Percentiles rank a stretch among this genome's conserved stretches.
Evolutionary conservation across 2,329 filamentous ascomycete genomes (phyloP).

Genomic region (Lomentospora prolificans): DNA sequence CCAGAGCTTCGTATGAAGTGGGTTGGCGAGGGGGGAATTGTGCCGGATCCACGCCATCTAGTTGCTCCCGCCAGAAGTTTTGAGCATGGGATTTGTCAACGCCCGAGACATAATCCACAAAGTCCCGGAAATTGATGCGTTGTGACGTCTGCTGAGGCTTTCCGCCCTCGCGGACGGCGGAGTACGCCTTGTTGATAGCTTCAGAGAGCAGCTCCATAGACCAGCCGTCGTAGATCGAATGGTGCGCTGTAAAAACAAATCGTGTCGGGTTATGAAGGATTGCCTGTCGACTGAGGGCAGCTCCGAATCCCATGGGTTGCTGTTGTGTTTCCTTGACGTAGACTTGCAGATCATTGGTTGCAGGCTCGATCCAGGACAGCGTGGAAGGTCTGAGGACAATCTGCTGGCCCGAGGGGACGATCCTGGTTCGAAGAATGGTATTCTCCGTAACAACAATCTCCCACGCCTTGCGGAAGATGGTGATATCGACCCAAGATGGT

Average conservation of each 20-base stretch:
- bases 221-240: conserved; percentile 45
- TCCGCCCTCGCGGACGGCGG: background rate
- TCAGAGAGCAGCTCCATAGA: conserved; percentile 33
- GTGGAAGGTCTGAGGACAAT: conserved; percentile 31
- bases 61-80: conserved; percentile 34
- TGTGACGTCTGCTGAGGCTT: conserved; percentile 27
- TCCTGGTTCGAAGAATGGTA: conserved; percentile 16
- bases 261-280: conserved; percentile 6
- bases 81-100: conserved; percentile 21
- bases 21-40: conserved; percentile 38
- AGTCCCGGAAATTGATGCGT: conserved; percentile 30
- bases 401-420: conserved; percentile 20
- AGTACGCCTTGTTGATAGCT: conserved; percentile 26
- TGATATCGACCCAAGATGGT: conserved; percentile 4
- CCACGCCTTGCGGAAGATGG: conserved; percentile 8
- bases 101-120: conserved; percentile 12
- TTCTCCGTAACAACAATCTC: conserved; percentile 12
- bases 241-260: conserved; percentile 17
- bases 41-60: conserved; percentile 30
- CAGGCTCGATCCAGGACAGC: conserved; percentile 19
- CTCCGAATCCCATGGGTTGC: conserved; percentile 11
- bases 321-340: background rate
- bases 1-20: conserved; percentile 35
- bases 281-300: conserved; percentile 10
- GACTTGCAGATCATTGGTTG: conserved; percentile 12